phyloP scores from a whole-genome alignment of 176 grass and related monocot genomes.

The Eleusine indica region DNA sequence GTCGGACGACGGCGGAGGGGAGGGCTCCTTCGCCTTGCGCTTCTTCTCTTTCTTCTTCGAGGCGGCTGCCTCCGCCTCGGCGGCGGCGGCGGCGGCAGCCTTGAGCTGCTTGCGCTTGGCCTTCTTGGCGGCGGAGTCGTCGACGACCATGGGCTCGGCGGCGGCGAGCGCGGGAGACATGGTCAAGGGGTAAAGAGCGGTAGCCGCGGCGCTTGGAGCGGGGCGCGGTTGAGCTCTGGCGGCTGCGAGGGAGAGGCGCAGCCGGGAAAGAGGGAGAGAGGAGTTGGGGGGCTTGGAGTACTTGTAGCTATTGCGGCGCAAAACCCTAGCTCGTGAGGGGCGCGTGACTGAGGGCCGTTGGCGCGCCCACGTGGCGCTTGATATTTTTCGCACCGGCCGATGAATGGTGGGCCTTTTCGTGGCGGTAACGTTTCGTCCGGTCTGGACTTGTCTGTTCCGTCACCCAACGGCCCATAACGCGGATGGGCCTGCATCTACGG shows the following conservation, averaged over 20 bases:
- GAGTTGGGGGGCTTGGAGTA: not conserved
- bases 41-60: conserved; percentile 64
- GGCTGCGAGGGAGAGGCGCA: conserved; percentile 42
- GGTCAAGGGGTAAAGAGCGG: conserved; percentile 2
- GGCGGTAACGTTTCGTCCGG: conserved; percentile 2
- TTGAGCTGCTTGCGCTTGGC: conserved; percentile 72
- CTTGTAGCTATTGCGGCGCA: conserved; percentile 40
- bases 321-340: conserved; percentile 49
- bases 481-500: not conserved
- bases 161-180: conserved; percentile 62
- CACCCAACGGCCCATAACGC: not conserved
- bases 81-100: conserved; percentile 30
- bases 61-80: not conserved
- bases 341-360: conserved; percentile 10
- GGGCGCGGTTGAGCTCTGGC: not conserved
- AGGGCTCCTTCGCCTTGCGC: conserved; percentile 52
- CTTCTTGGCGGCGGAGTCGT: conserved; percentile 68
- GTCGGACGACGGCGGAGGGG: conserved; percentile 18
- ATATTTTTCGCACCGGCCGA: conserved; percentile 12
- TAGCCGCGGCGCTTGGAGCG: not conserved
- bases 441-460: not conserved
- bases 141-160: conserved; percentile 52
- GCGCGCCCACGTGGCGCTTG: not conserved
- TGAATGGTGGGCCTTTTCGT: not conserved
- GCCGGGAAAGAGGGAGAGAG: conserved; percentile 32